Conservation (phyloP, 2,329 filamentous ascomycete genomes). For the Fusarium sp. region DNA sequence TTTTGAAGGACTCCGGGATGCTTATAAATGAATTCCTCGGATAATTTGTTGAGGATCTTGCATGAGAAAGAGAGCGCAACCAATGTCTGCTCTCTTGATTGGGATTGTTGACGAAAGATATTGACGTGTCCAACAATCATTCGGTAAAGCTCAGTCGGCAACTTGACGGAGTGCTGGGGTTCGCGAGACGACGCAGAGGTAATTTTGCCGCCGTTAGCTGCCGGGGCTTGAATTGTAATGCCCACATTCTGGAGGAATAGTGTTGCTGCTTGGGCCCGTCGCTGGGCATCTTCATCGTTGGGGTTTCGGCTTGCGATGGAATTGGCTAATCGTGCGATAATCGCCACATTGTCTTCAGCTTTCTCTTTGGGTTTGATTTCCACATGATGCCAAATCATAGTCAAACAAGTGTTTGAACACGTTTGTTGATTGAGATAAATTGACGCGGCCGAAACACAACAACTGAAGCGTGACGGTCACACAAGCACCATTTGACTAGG, state of each 20-base stretch:
- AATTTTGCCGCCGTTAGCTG: fast-evolving
- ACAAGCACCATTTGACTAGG: background rate
- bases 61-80: background rate
- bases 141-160: background rate
- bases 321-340: background rate
- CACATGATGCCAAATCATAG: background rate
- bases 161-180: fast-evolving
- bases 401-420: background rate
- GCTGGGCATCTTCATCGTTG: background rate
- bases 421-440: too few species aligned
- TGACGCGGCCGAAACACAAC: background rate
- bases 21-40: background rate
- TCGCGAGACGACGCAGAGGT: fast-evolving
- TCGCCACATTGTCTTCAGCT: fast-evolving
- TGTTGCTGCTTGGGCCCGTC: background rate
- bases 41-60: background rate
- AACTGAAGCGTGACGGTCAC: background rate
- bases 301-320: background rate
- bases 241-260: fast-evolving
- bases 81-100: background rate
- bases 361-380: fast-evolving
- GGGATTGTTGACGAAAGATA: background rate
- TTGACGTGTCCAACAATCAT: background rate
- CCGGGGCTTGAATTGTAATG: fast-evolving
- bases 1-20: background rate